Conservation (phyloP, 495 filamentous ascomycete genomes). For the Alectoria sarmentosa region DNA sequence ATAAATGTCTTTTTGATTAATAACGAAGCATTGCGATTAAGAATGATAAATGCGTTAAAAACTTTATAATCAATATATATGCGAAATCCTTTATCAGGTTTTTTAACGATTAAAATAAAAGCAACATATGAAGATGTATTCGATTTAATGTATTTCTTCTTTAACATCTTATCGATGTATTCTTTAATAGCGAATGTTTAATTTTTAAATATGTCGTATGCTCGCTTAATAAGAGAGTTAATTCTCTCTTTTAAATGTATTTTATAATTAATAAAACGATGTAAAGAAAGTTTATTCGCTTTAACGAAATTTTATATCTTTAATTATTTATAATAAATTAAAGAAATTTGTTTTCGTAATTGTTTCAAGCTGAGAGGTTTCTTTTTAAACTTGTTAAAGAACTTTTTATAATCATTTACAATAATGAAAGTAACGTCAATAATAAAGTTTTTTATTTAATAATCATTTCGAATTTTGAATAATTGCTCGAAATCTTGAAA, state of each 20-base stretch:
- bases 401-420: conserved; percentile 1
- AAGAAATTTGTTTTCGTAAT: neutral
- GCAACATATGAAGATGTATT: no score
- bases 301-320: neutral
- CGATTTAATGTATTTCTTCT: no score
- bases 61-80: conserved; percentile 7
- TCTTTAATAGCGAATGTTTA: neutral
- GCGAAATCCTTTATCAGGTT: neutral
- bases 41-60: conserved; percentile 7
- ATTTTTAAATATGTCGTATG: no score
- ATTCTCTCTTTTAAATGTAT: neutral
- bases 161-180: no score
- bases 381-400: neutral
- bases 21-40: neutral
- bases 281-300: neutral
- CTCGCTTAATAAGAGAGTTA: no score
- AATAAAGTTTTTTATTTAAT: no score
- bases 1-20: no score
- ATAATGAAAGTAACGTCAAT: neutral
- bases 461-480: no score
- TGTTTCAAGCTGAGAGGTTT: neutral
- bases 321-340: neutral
- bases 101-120: no score
- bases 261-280: neutral
- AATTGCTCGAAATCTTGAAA: neutral